phyloP scores from a whole-genome alignment of 108 stramenopile genomes.

The Cyclotella atomus region DNA sequence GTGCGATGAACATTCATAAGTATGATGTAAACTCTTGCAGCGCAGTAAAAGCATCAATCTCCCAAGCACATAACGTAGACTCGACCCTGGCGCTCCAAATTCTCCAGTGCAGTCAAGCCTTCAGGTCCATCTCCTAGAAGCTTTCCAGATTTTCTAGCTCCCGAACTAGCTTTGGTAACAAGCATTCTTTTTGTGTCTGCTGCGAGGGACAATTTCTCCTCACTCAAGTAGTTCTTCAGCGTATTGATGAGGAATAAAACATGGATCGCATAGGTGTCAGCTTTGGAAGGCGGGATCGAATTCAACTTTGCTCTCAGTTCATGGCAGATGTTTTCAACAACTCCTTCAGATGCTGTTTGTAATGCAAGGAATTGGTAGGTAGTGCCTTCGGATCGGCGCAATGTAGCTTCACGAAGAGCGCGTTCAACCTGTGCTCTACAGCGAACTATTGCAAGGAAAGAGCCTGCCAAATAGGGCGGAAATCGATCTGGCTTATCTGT shows the following conservation, averaged over 20 bases:
- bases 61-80: slow-evolving; percentile 86
- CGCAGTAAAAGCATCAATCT: slow-evolving; percentile 34
- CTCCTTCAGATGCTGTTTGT: slow-evolving; percentile 82
- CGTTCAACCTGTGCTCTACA: slow-evolving; percentile 90
- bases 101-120: slow-evolving; percentile 79
- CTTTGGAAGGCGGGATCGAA: slow-evolving; percentile 67
- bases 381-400: slow-evolving; percentile 65
- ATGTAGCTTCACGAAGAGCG: slow-evolving; percentile 66
- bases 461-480: slow-evolving; percentile 83
- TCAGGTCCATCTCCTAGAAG: slow-evolving; percentile 79
- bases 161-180: slow-evolving; percentile 62
- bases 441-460: slow-evolving; percentile 81
- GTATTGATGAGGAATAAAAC: slow-evolving; percentile 81
- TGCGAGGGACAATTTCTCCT: slow-evolving; percentile 51
- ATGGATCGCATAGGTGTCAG: slow-evolving; percentile 78
- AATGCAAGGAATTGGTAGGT: slow-evolving; percentile 84
- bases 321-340: slow-evolving; percentile 82
- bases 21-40: too few relatives aligned
- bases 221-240: slow-evolving; percentile 71
- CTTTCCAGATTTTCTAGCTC: slow-evolving; percentile 45
- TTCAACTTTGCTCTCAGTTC: slow-evolving; percentile 68
- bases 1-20: too few relatives aligned
- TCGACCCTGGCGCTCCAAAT: slow-evolving; percentile 81
- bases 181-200: slow-evolving; percentile 74
- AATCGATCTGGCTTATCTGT: slow-evolving; percentile 48